phyloP scores from a whole-genome alignment of 129 eudicot species.

The Arctium lappa region DNA sequence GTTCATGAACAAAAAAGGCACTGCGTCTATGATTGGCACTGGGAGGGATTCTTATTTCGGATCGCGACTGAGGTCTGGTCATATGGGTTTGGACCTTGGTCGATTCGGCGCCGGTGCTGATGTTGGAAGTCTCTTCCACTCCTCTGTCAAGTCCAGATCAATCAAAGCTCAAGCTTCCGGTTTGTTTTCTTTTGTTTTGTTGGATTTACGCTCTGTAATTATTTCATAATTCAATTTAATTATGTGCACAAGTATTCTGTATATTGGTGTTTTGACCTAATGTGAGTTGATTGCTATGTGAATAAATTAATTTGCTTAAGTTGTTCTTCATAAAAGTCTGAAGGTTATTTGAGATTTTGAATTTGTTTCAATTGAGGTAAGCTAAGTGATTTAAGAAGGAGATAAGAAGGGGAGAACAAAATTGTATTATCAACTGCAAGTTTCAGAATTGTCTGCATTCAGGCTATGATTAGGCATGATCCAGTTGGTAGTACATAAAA shows the following conservation, averaged over 20 bases:
- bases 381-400: not conserved
- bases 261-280: constrained; percentile 14
- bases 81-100: constrained; percentile 35
- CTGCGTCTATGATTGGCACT: constrained; percentile 17
- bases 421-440: not conserved
- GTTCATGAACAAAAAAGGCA: constrained; percentile 6
- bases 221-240: not conserved
- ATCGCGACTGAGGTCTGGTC: constrained; percentile 27
- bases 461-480: not conserved
- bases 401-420: not conserved
- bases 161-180: constrained; percentile 74
- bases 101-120: constrained; percentile 5
- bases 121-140: constrained; percentile 34
- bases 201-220: not conserved
- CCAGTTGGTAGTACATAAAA: constrained; percentile 1
- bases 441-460: not conserved
- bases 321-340: not conserved
- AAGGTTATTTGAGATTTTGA: not conserved
- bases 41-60: constrained; percentile 31
- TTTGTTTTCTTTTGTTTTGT: constrained; percentile 15
- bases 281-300: not conserved
- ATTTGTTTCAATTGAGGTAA: not conserved
- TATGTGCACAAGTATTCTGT: not conserved
- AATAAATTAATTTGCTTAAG: not conserved
- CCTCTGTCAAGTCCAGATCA: constrained; percentile 66